phyloP scores from a whole-genome alignment of 106 monocot species.

The Dioscorea alata region DNA sequence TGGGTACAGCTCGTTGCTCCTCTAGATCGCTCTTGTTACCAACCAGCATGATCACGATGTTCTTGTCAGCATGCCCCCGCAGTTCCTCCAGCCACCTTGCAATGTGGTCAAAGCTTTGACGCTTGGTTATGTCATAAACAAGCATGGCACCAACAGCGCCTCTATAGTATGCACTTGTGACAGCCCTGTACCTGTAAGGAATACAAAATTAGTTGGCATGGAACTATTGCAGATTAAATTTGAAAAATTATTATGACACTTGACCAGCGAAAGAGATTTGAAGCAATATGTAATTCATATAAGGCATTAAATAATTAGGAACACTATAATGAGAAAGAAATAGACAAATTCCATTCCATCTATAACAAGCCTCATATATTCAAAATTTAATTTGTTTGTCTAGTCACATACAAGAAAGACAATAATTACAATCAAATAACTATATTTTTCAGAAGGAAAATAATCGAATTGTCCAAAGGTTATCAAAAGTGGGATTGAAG shows the following conservation, averaged over 20 bases:
- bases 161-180: constrained; percentile 91
- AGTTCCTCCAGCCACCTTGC: constrained; percentile 90
- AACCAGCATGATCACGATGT: constrained; percentile 88
- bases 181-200: constrained; percentile 77
- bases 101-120: constrained; percentile 93
- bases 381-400: no score
- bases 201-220: not conserved
- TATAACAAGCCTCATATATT: not conserved
- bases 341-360: not conserved
- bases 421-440: no score
- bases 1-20: constrained; percentile 63
- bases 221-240: not conserved
- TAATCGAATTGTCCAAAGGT: no score
- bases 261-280: not conserved
- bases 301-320: not conserved
- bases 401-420: no score
- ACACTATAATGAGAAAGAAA: not conserved
- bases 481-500: no score
- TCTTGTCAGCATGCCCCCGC: constrained; percentile 84
- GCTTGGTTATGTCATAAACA: constrained; percentile 92
- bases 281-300: not conserved
- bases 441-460: no score
- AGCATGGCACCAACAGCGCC: constrained; percentile 92
- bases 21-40: constrained; percentile 90
- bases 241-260: not conserved